Conservation (phyloP, 208 protist genomes). For the Leishmania guyanensis region DNA sequence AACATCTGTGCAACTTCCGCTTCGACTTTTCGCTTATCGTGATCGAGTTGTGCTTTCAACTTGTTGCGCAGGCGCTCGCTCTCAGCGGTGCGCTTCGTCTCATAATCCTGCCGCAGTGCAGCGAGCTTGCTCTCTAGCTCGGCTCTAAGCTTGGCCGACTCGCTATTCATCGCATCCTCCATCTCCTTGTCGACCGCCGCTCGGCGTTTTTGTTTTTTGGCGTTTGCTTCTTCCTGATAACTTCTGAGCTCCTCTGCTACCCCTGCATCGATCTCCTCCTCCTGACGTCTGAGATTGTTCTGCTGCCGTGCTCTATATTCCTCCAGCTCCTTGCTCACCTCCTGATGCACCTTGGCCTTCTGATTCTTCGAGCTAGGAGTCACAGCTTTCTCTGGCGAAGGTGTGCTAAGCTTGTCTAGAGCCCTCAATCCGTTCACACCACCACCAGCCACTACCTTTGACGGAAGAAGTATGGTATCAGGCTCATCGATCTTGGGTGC, state of each 20-base stretch:
- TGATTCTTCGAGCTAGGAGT: slow-evolving; percentile 19
- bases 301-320: slow-evolving; percentile 31
- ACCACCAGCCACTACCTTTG: slow-evolving; percentile 35
- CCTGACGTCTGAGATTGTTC: slow-evolving; percentile 3
- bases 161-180: slow-evolving; percentile 8
- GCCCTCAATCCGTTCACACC: slow-evolving; percentile 38
- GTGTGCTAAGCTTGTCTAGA: slow-evolving; percentile 31
- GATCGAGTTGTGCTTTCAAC: slow-evolving; percentile 33
- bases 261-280: slow-evolving; percentile 14
- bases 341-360: slow-evolving; percentile 24
- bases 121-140: slow-evolving; percentile 24
- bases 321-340: slow-evolving; percentile 25
- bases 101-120: slow-evolving; percentile 20
- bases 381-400: slow-evolving; percentile 5
- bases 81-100: slow-evolving; percentile 24
- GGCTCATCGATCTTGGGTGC: slow-evolving; percentile 18
- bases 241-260: slow-evolving; percentile 15
- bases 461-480: slow-evolving; percentile 18
- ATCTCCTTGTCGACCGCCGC: slow-evolving; percentile 5
- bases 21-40: slow-evolving; percentile 47
- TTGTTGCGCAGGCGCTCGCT: slow-evolving; percentile 32
- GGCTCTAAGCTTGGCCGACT: slow-evolving; percentile 8
- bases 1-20: slow-evolving; percentile 37
- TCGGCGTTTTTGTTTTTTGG: slow-evolving; percentile 18
- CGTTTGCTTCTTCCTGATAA: slow-evolving; percentile 10